Conservation (phyloP, 805 yeast species). For the Hanseniaspora singularis region DNA sequence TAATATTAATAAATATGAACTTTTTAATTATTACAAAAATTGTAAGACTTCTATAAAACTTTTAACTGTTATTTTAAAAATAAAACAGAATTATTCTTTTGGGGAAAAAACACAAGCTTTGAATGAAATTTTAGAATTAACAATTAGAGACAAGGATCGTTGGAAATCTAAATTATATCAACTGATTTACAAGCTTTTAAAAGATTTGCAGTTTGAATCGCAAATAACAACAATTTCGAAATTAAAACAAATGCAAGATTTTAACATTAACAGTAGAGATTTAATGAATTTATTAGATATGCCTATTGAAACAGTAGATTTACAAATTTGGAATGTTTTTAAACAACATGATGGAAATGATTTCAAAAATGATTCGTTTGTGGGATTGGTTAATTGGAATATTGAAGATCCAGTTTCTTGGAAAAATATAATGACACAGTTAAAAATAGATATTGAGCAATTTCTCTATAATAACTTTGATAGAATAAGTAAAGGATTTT, state of each 20-base stretch:
- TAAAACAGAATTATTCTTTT: conserved; percentile 4
- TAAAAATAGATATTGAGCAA: conserved; percentile 6
- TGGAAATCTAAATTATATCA: conserved; percentile 9
- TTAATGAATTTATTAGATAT: conserved; percentile 12
- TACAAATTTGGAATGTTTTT: conserved; percentile 14
- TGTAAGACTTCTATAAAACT: conserved; percentile 13
- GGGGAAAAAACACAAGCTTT: neutral
- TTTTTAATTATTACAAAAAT: conserved; percentile 10
- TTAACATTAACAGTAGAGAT: conserved; percentile 10
- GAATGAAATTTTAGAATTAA: neutral
- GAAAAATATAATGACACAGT: conserved; percentile 1
- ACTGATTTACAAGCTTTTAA: conserved; percentile 3
- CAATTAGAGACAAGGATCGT: conserved; percentile 3
- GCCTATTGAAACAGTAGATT: conserved; percentile 12
- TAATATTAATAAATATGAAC: conserved; percentile 1
- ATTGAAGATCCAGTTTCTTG: conserved; percentile 11
- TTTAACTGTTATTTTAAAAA: neutral
- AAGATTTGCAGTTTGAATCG: conserved; percentile 14
- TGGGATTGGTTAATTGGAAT: conserved; percentile 10
- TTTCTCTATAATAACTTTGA: conserved; percentile 8
- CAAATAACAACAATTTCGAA: conserved; percentile 10
- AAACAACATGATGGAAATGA: neutral
- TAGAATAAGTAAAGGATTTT: conserved; percentile 9
- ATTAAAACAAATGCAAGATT: conserved; percentile 6
- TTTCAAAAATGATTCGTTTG: neutral